Conservation (phyloP, 208 protist genomes). For the Trypanosoma brucei region DNA sequence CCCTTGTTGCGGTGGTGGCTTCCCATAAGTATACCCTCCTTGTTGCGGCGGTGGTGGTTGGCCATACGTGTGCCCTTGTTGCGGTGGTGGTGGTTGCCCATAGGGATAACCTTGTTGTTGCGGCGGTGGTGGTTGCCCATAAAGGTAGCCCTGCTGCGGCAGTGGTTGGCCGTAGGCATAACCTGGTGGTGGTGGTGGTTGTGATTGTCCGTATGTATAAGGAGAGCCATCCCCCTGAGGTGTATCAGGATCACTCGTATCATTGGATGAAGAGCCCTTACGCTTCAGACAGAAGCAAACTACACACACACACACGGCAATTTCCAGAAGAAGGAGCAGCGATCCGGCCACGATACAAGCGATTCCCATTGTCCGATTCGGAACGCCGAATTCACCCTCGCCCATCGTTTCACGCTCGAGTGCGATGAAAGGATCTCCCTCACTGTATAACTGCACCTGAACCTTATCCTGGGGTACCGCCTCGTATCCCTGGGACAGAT, state of each 20-base stretch:
- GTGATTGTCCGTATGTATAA: not conserved
- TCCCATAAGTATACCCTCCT: slow-evolving; percentile 3
- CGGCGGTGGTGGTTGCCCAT: slow-evolving; percentile 17
- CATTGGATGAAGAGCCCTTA: slow-evolving; percentile 3
- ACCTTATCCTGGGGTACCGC: not conserved
- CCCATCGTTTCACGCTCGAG: slow-evolving; percentile 11
- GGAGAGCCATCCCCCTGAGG: not conserved
- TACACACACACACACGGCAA: slow-evolving; percentile 5
- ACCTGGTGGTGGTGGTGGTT: not conserved
- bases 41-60: slow-evolving; percentile 8
- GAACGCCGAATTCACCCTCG: slow-evolving; percentile 5
- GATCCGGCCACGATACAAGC: slow-evolving; percentile 8
- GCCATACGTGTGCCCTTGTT: slow-evolving; percentile 4
- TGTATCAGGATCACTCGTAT: not conserved
- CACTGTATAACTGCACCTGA: slow-evolving; percentile 22
- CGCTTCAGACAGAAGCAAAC: slow-evolving; percentile 14
- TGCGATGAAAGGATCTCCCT: slow-evolving; percentile 19
- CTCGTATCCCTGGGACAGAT: slow-evolving; percentile 3
- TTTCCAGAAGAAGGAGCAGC: slow-evolving; percentile 16
- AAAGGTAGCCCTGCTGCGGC: not conserved
- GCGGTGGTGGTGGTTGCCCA: slow-evolving; percentile 14
- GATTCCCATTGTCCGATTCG: slow-evolving; percentile 11
- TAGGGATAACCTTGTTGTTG: not conserved
- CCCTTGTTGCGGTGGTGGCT: slow-evolving; percentile 2
- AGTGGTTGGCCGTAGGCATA: slow-evolving; percentile 11